phyloP scores from a whole-genome alignment of 768 basidiomycete species.

The Gymnopilus junonius region DNA sequence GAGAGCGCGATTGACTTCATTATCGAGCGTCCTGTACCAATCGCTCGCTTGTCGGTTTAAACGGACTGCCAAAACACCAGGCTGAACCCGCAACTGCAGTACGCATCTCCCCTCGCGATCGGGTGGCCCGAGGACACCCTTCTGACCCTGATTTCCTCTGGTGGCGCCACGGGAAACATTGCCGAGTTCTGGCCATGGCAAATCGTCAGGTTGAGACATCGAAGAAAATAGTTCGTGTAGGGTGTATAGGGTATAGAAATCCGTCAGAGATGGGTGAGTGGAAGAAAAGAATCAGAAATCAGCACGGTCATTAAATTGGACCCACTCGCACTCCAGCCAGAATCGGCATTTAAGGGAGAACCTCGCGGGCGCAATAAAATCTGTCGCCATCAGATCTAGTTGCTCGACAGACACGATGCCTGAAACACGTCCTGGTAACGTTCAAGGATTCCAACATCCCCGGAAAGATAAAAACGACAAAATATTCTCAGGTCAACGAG shows the following conservation, averaged over 20 bases:
- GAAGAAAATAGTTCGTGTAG: conserved; percentile 31
- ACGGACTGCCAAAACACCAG: conserved; percentile 77
- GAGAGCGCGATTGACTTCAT: conserved; percentile 78
- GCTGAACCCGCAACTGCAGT: conserved; percentile 83
- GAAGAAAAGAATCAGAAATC: conserved; percentile 32
- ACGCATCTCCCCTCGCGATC: conserved; percentile 77
- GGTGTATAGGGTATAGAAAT: conserved; percentile 14
- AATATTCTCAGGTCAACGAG: conserved; percentile 19
- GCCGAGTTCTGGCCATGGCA: conserved; percentile 86
- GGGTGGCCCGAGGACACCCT: conserved; percentile 73
- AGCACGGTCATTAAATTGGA: conserved; percentile 39
- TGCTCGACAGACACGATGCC: conserved; percentile 20
- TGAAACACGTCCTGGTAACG: conserved; percentile 30
- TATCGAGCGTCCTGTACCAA: conserved; percentile 81
- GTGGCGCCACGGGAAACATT: conserved; percentile 86
- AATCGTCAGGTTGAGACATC: conserved; percentile 69
- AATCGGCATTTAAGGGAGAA: conserved; percentile 39
- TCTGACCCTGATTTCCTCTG: conserved; percentile 85
- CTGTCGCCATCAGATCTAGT: conserved; percentile 29
- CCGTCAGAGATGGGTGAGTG: conserved; percentile 28
- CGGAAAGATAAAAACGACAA: conserved; percentile 23
- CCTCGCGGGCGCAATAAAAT: conserved; percentile 25
- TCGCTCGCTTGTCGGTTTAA: conserved; percentile 80
- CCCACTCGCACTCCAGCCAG: conserved; percentile 30
- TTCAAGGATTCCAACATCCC: conserved; percentile 33